Conservation (phyloP, 176 grass and related monocot species). For the Ampelocalamus luodianensis region DNA sequence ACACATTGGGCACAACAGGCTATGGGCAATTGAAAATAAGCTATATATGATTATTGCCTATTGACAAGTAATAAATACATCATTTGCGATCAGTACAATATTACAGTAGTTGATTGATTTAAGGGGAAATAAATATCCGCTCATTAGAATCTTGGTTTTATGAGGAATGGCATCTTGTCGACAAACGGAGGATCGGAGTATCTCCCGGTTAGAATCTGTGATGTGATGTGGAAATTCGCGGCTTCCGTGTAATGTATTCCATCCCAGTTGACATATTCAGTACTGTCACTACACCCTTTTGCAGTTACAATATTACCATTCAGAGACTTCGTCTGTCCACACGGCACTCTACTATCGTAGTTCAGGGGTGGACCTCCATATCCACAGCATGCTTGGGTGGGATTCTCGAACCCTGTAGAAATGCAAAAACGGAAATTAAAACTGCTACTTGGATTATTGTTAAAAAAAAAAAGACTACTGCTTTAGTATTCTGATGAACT, state of each 20-base stretch:
- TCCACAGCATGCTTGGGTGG: conserved; percentile 76
- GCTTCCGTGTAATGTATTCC: conserved; percentile 94
- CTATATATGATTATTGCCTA: conserved; percentile 64
- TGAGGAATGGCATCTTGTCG: conserved; percentile 85
- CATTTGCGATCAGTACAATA: conserved; percentile 30
- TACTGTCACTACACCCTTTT: conserved; percentile 73
- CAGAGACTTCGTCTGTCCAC: conserved; percentile 72
- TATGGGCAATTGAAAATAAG: conserved; percentile 14
- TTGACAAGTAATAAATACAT: conserved; percentile 59
- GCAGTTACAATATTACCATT: conserved; percentile 67
- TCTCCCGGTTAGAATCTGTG: conserved; percentile 86
- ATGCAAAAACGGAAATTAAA: background rate
- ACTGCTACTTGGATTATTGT: background rate
- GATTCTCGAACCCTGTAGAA: conserved; percentile 75
- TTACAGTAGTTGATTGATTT: conserved; percentile 29
- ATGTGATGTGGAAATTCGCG: conserved; percentile 79
- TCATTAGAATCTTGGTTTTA: conserved; percentile 77
- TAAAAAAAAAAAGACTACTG: background rate
- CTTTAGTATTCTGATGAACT: conserved; percentile 19
- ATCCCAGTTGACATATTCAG: conserved; percentile 90
- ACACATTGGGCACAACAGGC: background rate
- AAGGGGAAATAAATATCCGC: conserved; percentile 13
- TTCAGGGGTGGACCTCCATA: conserved; percentile 88
- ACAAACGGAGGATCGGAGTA: conserved; percentile 82
- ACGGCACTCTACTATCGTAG: conserved; percentile 74